phyloP scores from a whole-genome alignment of 768 basidiomycete genomes.

The Suillus decipiens region DNA sequence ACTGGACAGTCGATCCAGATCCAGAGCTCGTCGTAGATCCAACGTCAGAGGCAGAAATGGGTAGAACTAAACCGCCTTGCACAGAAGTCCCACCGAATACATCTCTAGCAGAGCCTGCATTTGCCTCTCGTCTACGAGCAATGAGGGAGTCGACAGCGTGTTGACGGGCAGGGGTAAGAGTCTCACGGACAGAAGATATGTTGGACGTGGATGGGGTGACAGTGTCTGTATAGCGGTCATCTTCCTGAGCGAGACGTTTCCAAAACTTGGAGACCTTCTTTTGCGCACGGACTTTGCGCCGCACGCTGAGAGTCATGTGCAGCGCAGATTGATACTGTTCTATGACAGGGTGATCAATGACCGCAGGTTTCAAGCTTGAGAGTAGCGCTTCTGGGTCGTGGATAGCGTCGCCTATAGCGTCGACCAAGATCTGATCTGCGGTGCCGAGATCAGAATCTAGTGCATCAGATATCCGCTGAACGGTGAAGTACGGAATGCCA shows the following conservation, averaged over 20 bases:
- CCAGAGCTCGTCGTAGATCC: constrained; percentile 16
- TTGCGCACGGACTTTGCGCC: constrained; percentile 44
- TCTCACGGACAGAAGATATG: constrained; percentile 30
- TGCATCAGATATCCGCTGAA: constrained; percentile 24
- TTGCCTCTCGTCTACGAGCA: constrained; percentile 22
- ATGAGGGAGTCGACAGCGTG: constrained; percentile 42
- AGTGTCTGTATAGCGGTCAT: constrained; percentile 19
- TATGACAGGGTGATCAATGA: constrained; percentile 37
- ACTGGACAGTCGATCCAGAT: constrained; percentile 24
- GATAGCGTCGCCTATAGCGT: constrained; percentile 45
- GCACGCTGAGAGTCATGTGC: constrained; percentile 44
- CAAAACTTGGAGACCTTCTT: constrained; percentile 48
- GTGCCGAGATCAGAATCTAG: constrained; percentile 31
- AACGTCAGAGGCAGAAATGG: constrained; percentile 20
- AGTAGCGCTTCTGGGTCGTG: constrained; percentile 41
- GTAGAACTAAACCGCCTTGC: constrained; percentile 16
- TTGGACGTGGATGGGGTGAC: constrained; percentile 35
- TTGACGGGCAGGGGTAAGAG: constrained; percentile 27
- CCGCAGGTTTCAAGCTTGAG: constrained; percentile 40
- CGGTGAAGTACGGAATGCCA: constrained; percentile 26
- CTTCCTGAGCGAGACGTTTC: constrained; percentile 43
- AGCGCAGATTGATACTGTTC: constrained; percentile 49
- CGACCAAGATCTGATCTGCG: constrained; percentile 44
- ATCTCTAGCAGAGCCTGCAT: constrained; percentile 22
- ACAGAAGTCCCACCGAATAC: constrained; percentile 23